These are phyloP conservation scores for Aspergillus fijiensis DNA, from an alignment of 2,329 filamentous ascomycete genomes.

Conservation along the genomic window DNA sequence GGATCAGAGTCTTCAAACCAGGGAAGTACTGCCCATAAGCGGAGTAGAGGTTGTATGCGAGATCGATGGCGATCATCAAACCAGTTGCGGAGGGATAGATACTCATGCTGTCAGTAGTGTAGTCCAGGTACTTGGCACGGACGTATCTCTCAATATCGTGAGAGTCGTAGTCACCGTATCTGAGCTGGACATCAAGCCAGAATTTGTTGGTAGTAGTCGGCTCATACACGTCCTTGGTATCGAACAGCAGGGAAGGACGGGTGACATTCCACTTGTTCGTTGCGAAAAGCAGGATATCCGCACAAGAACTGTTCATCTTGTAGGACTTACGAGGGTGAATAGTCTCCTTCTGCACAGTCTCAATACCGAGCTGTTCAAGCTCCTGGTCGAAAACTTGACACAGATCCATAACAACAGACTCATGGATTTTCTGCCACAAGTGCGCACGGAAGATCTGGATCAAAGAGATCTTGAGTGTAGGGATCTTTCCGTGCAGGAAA, in stretches of 20 bases:
- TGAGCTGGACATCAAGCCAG: conserved; percentile 95
- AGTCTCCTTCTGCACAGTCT: conserved; percentile 97
- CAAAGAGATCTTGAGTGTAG: conserved; percentile 93
- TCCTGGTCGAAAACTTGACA: conserved; percentile 99
- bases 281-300: conserved; percentile 93
- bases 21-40: conserved; percentile 99
- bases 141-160: conserved; percentile 98
- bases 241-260: conserved; percentile 85
- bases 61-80: conserved; percentile 95
- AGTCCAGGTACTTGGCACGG: conserved; percentile 96
- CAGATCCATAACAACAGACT: conserved; percentile 97
- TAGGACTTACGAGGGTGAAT: conserved; percentile 99
- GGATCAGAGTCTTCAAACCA: conserved; percentile 88
- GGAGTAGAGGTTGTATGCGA: conserved; percentile 97
- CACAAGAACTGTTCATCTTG: conserved; percentile 99
- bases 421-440: conserved; percentile 99
- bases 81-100: conserved; percentile 97
- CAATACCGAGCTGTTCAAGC: conserved; percentile 89
- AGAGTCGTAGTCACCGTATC: conserved; percentile 97
- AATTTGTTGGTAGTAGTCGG: conserved; percentile 97
- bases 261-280: conserved; percentile 99
- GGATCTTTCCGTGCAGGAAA: conserved; percentile 98
- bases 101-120: conserved; percentile 97
- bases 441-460: conserved; percentile 99
- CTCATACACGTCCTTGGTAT: conserved; percentile 94